Conservation (phyloP, 2,329 filamentous ascomycete genomes). For the Ambrosiella beaveri region DNA sequence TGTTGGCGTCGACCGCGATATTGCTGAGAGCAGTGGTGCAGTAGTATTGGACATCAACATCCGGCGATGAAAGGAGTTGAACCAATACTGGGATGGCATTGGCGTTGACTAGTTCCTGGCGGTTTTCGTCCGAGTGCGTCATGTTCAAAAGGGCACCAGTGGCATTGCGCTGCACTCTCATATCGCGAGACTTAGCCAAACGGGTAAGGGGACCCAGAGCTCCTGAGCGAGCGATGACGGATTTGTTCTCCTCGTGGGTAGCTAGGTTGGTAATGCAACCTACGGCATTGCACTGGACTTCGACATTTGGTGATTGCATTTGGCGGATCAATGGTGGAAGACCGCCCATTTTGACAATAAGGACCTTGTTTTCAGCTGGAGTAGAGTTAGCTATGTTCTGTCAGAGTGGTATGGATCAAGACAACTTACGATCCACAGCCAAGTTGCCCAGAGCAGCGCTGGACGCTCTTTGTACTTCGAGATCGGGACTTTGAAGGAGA, state of each 20-base stretch:
- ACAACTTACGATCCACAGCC: conserved; percentile 74
- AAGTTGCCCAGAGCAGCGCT: conserved; percentile 92
- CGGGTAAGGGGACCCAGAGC: conserved; percentile 80
- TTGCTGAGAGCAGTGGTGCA: conserved; percentile 97
- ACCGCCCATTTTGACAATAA: conserved; percentile 84
- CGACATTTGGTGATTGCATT: conserved; percentile 95
- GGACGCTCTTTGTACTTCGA: conserved; percentile 90
- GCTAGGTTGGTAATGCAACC: conserved; percentile 97
- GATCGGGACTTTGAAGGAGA: conserved; percentile 83
- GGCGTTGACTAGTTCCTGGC: conserved; percentile 90
- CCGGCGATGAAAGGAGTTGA: conserved; percentile 76
- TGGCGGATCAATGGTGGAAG: conserved; percentile 84
- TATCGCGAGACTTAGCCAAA: conserved; percentile 91
- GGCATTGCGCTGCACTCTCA: conserved; percentile 94
- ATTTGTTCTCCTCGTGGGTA: conserved; percentile 98
- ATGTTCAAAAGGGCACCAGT: conserved; percentile 94
- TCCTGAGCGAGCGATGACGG: conserved; percentile 90
- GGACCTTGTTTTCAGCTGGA: conserved; percentile 87
- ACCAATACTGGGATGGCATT: conserved; percentile 96
- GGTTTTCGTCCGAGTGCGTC: conserved; percentile 98
- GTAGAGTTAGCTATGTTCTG: neutral
- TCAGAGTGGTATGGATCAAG: neutral
- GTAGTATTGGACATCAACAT: conserved; percentile 98
- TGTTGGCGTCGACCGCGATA: conserved; percentile 85
- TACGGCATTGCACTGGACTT: conserved; percentile 97